Conservation (phyloP, 1,284 basidiomycete species). For the Athelia sp. region DNA sequence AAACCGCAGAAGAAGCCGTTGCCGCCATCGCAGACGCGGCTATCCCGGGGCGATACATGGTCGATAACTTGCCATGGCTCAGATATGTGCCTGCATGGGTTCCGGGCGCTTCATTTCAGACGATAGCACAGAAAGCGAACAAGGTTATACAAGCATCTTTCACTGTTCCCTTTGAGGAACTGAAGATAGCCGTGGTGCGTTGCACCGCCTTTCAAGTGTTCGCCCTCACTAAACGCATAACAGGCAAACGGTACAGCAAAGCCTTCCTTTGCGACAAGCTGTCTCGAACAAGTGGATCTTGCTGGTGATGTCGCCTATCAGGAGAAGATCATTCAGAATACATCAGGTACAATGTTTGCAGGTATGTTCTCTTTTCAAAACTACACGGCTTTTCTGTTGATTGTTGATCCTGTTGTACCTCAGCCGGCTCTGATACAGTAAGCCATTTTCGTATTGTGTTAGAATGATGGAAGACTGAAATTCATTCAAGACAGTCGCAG, state of each 20-base stretch:
- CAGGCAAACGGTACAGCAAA: neutral
- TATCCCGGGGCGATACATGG: slow-evolving; percentile 14
- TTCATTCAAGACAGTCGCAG: slow-evolving; percentile 2
- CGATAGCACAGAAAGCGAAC: slow-evolving; percentile 10
- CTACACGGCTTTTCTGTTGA: no score
- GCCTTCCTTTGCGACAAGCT: neutral
- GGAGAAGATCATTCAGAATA: neutral
- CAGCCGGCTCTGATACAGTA: no score
- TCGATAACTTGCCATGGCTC: slow-evolving; percentile 9
- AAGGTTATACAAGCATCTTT: slow-evolving; percentile 7
- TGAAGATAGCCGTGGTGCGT: neutral
- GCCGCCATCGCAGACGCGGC: slow-evolving; percentile 10
- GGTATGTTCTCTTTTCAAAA: neutral
- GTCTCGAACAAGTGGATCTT: neutral
- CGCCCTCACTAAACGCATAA: neutral
- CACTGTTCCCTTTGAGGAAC: neutral
- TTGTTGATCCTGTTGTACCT: no score
- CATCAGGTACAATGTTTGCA: neutral
- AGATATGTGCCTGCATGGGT: slow-evolving; percentile 22
- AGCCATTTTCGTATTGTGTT: neutral
- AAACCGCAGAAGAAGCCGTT: slow-evolving; percentile 9
- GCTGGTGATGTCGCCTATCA: neutral
- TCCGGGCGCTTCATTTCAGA: slow-evolving; percentile 25
- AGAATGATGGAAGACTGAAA: no score
- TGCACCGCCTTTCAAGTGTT: neutral